Evolutionary conservation across 176 grass and related monocot genomes (phyloP), one percentile per base, ranked within the genome.

Genomic region (Pontederia crassipes): DNA sequence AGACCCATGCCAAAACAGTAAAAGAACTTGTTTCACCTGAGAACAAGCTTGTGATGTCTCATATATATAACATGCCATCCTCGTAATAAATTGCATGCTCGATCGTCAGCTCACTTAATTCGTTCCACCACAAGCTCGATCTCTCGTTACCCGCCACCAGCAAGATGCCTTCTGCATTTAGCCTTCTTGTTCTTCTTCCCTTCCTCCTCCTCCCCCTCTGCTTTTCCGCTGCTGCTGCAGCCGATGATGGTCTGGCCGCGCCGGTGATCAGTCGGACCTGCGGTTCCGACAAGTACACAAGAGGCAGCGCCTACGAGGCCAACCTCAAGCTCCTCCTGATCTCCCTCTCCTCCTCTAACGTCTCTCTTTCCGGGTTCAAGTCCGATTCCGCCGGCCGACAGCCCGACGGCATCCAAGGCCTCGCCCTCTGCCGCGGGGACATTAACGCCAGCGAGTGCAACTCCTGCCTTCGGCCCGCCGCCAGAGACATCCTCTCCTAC

Each of bases 261-360:
- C 2, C 32, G 32, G 32, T 40, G 2, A 40, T 40, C 32, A 40
- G 32, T 40, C 6, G 32, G 32, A 40, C 32, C 32, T 40, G 32
- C 32, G 32, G 32, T 1, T 40, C 32, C 12, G 58, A 5, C 66
- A 66, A 13, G 57, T 90, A 73, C 60, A 29, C 9, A 3, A 46
- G 59, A 2, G 78, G 86, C 73, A 78, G 61, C 73, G 72, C 52
- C 0, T 90, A 90, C 62, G 62, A 80, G 17, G 20, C 73, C 29
- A 80, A 86, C 40, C 72, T 86, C 17, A 62, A 71, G 64, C 9
- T 65, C 35, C 53, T 78, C 26, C 28, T 40, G 13, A 32, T 47
- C 8, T 13, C 5, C 29, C 70, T 84, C 7, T 11, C 65, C 15
- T 1, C 2, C 57, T 40, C 32, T 4, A 54, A 62, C 40, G 75